A percentile compares a stretch with the other conserved stretches of the same genome.
Evolutionary conservation across 2,329 filamentous ascomycete species (phyloP).

Genomic region (Endoconidiophora laricicola): DNA sequence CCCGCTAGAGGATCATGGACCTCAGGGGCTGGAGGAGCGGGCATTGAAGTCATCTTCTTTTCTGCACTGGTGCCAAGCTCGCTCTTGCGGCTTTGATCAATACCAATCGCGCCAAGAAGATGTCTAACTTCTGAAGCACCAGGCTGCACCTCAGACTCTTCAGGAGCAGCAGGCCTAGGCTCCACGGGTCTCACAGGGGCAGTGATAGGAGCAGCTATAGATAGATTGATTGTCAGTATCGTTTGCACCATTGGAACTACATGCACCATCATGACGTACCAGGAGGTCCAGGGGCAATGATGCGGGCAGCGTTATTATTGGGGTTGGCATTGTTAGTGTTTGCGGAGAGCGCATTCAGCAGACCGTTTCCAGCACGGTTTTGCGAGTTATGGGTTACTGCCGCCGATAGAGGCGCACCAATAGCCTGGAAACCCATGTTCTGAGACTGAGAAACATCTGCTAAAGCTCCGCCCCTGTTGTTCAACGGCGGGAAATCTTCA

Average conservation of each 20-base stretch:
- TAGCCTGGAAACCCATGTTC: conserved; percentile 10
- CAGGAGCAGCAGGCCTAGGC: conserved; percentile 21
- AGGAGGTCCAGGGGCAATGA: not conserved
- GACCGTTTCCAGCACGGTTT: conserved; percentile 38
- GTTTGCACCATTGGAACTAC: no score
- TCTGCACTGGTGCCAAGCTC: conserved; percentile 25
- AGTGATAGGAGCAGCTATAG: not conserved
- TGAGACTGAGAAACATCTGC: conserved; percentile 16
- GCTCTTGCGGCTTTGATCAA: conserved; percentile 20
- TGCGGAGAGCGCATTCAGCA: conserved; percentile 47
- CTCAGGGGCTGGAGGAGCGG: conserved; percentile 19
- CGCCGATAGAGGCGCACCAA: conserved; percentile 16
- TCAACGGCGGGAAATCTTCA: conserved; percentile 48
- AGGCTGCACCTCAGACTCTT: conserved; percentile 24
- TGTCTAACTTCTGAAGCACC: conserved; percentile 22
- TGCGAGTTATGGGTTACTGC: conserved; percentile 9
- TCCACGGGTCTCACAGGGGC: conserved; percentile 10
- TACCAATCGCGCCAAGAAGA: conserved; percentile 31
- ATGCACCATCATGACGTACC: not conserved
- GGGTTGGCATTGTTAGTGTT: conserved; percentile 22
- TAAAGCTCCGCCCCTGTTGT: conserved; percentile 20
- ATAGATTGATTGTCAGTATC: not conserved
- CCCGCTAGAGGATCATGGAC: conserved; percentile 41
- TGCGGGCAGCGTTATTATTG: not conserved
- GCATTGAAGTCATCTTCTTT: conserved; percentile 22